These are phyloP conservation scores for Acacia confusa DNA, from an alignment of 306 rosid genomes.

Conservation along the genomic window DNA sequence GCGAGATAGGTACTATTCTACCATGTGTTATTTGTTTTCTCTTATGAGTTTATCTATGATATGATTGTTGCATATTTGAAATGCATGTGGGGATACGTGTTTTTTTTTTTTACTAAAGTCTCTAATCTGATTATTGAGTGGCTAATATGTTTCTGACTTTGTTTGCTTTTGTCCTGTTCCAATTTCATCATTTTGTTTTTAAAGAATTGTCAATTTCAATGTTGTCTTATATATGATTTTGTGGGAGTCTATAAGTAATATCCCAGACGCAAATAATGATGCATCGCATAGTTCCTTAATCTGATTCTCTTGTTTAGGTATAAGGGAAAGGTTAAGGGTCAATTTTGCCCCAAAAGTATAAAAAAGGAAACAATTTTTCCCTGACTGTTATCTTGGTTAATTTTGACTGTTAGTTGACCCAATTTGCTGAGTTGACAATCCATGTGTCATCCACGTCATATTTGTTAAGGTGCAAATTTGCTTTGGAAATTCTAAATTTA, in stretches of 20 bases:
- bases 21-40: background rate
- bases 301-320: background rate
- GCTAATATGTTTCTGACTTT: background rate
- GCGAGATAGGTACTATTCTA: conserved; percentile 51
- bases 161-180: background rate
- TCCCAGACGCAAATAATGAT: background rate
- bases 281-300: background rate
- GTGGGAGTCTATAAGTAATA: background rate
- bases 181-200: background rate
- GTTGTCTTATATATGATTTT: background rate
- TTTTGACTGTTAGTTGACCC: too few relatives aligned
- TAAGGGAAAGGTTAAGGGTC: background rate
- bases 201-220: background rate
- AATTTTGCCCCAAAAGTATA: too few relatives aligned
- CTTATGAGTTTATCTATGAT: background rate
- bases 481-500: too few relatives aligned
- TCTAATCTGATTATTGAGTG: background rate
- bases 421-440: too few relatives aligned
- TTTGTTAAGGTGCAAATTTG: too few relatives aligned
- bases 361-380: too few relatives aligned
- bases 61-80: background rate
- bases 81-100: background rate
- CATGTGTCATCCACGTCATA: too few relatives aligned
- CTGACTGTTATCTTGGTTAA: too few relatives aligned
- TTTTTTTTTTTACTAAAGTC: background rate